These are phyloP conservation scores for Ceratobasidium sp. DNA, from an alignment of 1,284 basidiomycete species.

Conservation along the genomic window DNA sequence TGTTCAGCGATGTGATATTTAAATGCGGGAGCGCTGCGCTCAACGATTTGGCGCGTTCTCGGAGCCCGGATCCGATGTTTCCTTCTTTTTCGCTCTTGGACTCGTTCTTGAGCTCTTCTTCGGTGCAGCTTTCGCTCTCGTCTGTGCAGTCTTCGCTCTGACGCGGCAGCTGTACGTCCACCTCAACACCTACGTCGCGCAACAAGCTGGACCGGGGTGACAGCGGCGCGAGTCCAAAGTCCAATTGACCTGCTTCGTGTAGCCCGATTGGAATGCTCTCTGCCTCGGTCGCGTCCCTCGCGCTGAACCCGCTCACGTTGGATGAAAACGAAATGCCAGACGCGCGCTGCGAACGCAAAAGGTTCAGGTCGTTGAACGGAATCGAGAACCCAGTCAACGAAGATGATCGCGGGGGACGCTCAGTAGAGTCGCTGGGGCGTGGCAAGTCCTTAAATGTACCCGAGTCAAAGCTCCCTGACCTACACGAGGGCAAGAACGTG, in stretches of 20 bases:
- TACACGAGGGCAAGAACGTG: constrained; percentile 37
- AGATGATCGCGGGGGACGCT: not conserved
- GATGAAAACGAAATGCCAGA: constrained; percentile 29
- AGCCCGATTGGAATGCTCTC: constrained; percentile 39
- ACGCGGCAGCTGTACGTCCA: constrained; percentile 29
- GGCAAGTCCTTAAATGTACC: constrained; percentile 3
- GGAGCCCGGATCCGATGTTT: not conserved
- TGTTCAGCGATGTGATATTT: constrained; percentile 19
- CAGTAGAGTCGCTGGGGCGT: not conserved
- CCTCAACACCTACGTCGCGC: not conserved
- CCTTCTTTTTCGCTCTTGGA: not conserved
- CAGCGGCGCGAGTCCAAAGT: not conserved
- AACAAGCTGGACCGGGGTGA: constrained; percentile 21
- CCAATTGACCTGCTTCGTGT: not conserved
- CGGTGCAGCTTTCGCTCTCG: constrained; percentile 23
- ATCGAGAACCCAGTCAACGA: not conserved
- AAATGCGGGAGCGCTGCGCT: constrained; percentile 19
- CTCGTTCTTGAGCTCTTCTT: constrained; percentile 13
- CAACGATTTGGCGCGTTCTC: constrained; percentile 11
- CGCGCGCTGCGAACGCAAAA: constrained; percentile 1
- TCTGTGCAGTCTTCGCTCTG: not conserved
- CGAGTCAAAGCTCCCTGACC: constrained; percentile 5
- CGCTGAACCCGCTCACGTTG: constrained; percentile 20
- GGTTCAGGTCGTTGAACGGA: constrained; percentile 21
- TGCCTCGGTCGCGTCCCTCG: constrained; percentile 5